Conservation (phyloP, 345 rosid genomes). For the Psidium friedrichsthalianum region DNA sequence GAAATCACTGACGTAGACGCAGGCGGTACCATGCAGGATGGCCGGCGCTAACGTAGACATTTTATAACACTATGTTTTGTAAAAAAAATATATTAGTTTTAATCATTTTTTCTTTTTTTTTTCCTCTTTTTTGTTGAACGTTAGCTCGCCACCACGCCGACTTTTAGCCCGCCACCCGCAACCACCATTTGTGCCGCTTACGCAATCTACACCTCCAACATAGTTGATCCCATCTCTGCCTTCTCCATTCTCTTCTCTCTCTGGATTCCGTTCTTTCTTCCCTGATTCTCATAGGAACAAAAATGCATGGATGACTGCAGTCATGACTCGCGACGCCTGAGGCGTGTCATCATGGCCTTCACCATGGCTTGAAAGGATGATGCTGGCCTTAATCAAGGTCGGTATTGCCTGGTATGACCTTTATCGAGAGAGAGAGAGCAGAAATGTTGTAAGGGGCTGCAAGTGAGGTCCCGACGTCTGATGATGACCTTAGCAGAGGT, state of each 20-base stretch:
- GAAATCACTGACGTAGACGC: too few species aligned
- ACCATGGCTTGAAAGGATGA: neutral
- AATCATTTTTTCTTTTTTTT: too few species aligned
- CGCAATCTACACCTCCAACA: neutral
- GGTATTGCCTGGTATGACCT: neutral
- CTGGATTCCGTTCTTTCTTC: neutral
- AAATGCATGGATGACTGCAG: neutral
- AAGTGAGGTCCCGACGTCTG: neutral
- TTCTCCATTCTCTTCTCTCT: neutral
- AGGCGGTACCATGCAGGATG: too few species aligned
- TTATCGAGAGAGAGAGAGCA: neutral
- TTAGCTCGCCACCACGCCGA: neutral
- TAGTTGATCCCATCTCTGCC: neutral
- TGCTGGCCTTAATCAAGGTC: neutral
- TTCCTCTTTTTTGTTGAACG: too few species aligned
- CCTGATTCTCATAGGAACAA: neutral
- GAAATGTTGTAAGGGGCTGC: neutral
- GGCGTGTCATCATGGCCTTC: neutral
- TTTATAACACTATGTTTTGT: too few species aligned
- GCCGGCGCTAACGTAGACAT: too few species aligned
- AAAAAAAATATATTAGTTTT: too few species aligned
- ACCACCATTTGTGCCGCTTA: neutral
- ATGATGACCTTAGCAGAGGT: neutral
- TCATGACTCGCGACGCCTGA: neutral
- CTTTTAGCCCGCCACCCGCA: neutral